A percentile compares a stretch with the other conserved stretches of the same genome.
Conservation (phyloP, 2,329 filamentous ascomycete species). For the Onygenales sp. region DNA sequence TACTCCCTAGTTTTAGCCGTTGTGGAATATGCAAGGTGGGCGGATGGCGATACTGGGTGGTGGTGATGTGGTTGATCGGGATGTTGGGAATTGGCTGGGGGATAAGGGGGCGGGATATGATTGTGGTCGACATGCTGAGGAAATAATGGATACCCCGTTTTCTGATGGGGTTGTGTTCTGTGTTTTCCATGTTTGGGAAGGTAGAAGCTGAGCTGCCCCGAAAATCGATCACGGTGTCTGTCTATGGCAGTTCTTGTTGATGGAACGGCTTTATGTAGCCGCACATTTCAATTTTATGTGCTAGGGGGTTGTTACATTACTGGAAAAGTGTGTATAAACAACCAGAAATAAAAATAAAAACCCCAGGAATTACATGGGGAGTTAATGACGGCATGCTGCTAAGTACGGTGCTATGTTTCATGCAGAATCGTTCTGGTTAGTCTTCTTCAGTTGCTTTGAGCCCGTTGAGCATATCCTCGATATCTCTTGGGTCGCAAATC, state of each 20-base stretch:
- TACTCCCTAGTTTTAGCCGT: conserved; percentile 12
- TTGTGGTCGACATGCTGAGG: background rate
- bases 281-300: conserved; percentile 1
- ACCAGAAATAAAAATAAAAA: too few relatives aligned
- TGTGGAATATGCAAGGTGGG: conserved; percentile 25
- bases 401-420: too few relatives aligned
- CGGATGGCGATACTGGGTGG: conserved; percentile 45
- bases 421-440: too few relatives aligned
- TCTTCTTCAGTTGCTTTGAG: conserved; percentile 53
- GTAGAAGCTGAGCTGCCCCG: background rate
- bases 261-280: background rate
- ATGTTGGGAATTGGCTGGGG: conserved; percentile 12
- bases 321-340: conserved; percentile 32
- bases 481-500: conserved; percentile 68
- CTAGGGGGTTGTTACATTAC: background rate
- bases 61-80: conserved; percentile 38
- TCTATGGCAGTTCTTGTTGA: background rate
- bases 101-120: background rate
- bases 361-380: too few relatives aligned
- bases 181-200: conserved; percentile 42
- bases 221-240: background rate
- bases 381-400: too few relatives aligned
- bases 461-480: conserved; percentile 57
- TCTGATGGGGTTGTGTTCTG: conserved; percentile 1
- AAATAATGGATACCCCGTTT: background rate